Percentiles rank a stretch among this genome's conserved stretches.
Conservation (phyloP, 129 eudicot species). For the Ambrosia artemisiifolia region DNA sequence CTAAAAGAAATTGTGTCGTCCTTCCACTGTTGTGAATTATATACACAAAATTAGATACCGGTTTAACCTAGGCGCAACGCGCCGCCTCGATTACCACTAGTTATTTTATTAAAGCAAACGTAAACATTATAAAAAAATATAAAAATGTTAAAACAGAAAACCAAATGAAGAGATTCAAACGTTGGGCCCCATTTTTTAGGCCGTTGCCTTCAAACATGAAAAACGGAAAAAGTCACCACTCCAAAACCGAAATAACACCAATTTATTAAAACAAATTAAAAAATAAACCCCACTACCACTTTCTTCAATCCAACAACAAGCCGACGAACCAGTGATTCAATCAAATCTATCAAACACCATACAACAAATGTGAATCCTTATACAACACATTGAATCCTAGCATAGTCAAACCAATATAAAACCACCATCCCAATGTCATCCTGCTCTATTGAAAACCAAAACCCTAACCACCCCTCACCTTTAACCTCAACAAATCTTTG, state of each 20-base stretch:
- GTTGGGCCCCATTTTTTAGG: conserved; percentile 35
- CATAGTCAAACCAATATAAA: not conserved
- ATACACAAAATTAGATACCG: too few species aligned
- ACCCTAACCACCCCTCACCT: conserved; percentile 30
- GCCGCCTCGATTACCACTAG: too few species aligned
- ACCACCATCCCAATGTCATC: conserved; percentile 33
- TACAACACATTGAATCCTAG: not conserved
- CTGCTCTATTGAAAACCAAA: conserved; percentile 34
- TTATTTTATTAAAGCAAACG: not conserved
- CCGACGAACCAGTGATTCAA: not conserved
- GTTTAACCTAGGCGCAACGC: too few species aligned
- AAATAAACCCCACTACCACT: not conserved
- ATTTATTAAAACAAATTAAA: not conserved
- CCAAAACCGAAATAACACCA: not conserved
- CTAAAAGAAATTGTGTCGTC: too few species aligned
- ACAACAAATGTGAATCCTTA: not conserved
- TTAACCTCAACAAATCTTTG: conserved; percentile 17
- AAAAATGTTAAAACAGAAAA: not conserved
- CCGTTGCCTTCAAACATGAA: conserved; percentile 37
- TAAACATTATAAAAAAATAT: not conserved
- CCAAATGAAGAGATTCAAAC: conserved; percentile 14
- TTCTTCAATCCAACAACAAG: not conserved
- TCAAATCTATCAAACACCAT: not conserved
- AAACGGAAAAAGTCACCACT: conserved; percentile 27
- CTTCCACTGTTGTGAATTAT: too few species aligned